Evolutionary conservation across 176 grass and related monocot species (phyloP), one percentile per base, ranked within the genome.

Genomic region (Musa itinerans): DNA sequence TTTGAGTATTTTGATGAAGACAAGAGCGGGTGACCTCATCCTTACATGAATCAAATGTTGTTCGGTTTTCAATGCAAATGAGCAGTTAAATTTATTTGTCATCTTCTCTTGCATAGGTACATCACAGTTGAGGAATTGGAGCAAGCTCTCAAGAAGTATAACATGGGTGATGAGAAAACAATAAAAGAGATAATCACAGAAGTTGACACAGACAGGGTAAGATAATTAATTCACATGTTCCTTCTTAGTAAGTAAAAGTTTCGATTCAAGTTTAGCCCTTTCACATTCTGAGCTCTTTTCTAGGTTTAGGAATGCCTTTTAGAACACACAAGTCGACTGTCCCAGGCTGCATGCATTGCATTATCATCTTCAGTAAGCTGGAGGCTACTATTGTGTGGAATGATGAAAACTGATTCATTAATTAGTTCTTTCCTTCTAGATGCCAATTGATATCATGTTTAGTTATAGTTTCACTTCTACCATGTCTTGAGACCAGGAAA

Each of bases 1-100:
- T 99, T 99, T 68, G 95, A 92, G 74, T 99, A 99, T 85, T 99
- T 99, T 76, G 95, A 99, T 79, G 85, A 93, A 70, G 95, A 99
- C 70, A 83, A 92, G 72, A 99, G 91, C 95, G 91, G 95, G 95
- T 99, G 86, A 86, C 53, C 78, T 71, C 17, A 74, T 55, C 50
- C 17, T 76, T 64, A 52, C 43, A 53, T 22, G 12, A 52, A 9
- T 52, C 1, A 50, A 52, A 52, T 25, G 34, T 26, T 64, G 57
- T 15, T 17, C n/a, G 17, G 8, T 56, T 76, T 52, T 15, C 22
- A 6, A n/a, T 24, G 16, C 9, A 8, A 24, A 19, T 78, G 50
- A 75, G 19, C 11, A 67, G 5, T 49, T 57, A 88, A 57, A 68
- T 80, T 85, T 12, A 17, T 72, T 75, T 73, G 21, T 74, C 88